Percentiles rank a stretch among this genome's conserved stretches.
Evolutionary conservation across 345 rosid genomes (phyloP).

Genomic region (Euphorbia tirucalli): DNA sequence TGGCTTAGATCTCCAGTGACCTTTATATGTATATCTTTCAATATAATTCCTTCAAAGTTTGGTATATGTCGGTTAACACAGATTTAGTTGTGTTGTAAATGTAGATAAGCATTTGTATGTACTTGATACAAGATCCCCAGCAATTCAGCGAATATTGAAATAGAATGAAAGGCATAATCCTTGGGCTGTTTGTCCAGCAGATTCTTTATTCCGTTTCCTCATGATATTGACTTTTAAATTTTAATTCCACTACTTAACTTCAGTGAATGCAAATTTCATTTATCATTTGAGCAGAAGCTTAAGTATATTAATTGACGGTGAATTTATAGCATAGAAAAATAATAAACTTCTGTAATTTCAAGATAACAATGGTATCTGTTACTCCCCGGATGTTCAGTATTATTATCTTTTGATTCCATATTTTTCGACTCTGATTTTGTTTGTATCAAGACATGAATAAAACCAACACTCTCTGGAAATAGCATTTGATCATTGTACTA

Average conservation of each 20-base stretch:
- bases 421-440: background rate
- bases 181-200: background rate
- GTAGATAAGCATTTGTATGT: background rate
- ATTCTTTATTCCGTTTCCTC: background rate
- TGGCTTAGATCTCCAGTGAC: background rate
- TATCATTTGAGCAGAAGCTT: no score
- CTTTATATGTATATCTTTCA: slow-evolving; percentile 5
- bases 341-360: no score
- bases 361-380: no score
- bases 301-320: no score
- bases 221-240: background rate
- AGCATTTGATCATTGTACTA: no score
- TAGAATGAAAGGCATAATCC: background rate
- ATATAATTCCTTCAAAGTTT: slow-evolving; percentile 27
- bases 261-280: no score
- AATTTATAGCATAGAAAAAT: no score
- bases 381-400: no score
- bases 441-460: background rate
- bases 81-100: background rate
- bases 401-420: background rate
- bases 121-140: background rate
- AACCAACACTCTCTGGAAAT: no score
- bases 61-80: slow-evolving; percentile 3
- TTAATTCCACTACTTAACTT: background rate
- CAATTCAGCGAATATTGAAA: background rate